These are phyloP conservation scores for Candida krabiensis DNA, from an alignment of 805 yeast genomes.

Conservation along the genomic window DNA sequence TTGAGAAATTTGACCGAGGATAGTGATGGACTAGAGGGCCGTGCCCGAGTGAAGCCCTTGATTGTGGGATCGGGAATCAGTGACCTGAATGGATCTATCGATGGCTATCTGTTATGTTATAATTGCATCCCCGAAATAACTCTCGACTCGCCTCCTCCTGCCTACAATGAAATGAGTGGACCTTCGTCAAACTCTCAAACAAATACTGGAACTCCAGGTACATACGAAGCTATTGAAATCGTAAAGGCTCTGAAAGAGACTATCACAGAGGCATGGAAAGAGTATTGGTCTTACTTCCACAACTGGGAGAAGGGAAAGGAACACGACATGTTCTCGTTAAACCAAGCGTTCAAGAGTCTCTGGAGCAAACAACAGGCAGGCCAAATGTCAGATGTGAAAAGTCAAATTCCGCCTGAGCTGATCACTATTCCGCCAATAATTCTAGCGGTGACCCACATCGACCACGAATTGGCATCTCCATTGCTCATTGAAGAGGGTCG, in stretches of 20 bases:
- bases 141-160: constrained; percentile 49
- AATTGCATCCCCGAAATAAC: constrained; percentile 60
- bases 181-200: neutral
- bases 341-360: constrained; percentile 55
- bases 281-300: constrained; percentile 53
- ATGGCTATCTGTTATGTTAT: constrained; percentile 71
- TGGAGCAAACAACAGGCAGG: constrained; percentile 41
- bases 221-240: constrained; percentile 30
- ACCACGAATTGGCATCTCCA: constrained; percentile 61
- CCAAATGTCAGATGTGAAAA: neutral
- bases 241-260: constrained; percentile 52
- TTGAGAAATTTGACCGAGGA: constrained; percentile 60
- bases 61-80: constrained; percentile 79
- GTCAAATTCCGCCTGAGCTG: constrained; percentile 8
- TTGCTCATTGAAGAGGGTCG: constrained; percentile 56
- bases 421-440: constrained; percentile 57
- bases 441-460: constrained; percentile 63
- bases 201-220: constrained; percentile 3
- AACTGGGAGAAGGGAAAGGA: constrained; percentile 67
- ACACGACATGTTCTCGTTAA: constrained; percentile 61
- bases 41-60: constrained; percentile 55
- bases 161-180: constrained; percentile 33
- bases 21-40: constrained; percentile 16
- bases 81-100: constrained; percentile 72
- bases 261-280: constrained; percentile 73